Base-by-base conservation (phyloP, 768 basidiomycete genomes). In the Fomitopsis pulvina region DNA sequence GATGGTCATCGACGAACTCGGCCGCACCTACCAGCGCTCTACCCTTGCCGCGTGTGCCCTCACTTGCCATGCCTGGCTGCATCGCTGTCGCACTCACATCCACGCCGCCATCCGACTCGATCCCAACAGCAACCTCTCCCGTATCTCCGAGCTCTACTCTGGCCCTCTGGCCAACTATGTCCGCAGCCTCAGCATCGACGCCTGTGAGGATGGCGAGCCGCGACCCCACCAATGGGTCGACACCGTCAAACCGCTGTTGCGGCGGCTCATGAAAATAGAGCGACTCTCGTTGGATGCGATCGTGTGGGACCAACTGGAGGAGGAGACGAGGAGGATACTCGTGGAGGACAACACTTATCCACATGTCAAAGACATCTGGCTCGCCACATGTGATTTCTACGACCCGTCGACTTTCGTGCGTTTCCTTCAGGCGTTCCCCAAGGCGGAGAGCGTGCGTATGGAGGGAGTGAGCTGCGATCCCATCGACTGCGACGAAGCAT, bases 161-260 rank as follows among this genome's bases (percentile, higher is more conserved):
- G 11, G 18, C 26, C 7, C 21, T 20, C 47, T 48, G 24, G 47
- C 47, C 16, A 38, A 40, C 3, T 40, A 40, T 25, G 38, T 48
- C 5, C 47, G 38, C 14, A 39, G 47, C 38, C 47, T 48, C 8
- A 48, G 47, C 47, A 48, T 48, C 28, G 47, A 48, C 25, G 47
- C 38, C 24, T 48, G 37, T 26, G 47, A 14, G 37, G 38, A 38
- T 14, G 47, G 38, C 18, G 20, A 34, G 37, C 47, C 47, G 3
- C 21, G 21, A 4, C 37, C 30, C 12, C 47, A 48, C 38, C 34
- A 20, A 12, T 48, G 47, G 47, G 3, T 48, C 18, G 32, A 48
- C 38, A 29, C n/a, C 3, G 38, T 32, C 3, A 11, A 24, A 32
- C 37, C 34, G 6, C 27, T 48, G 21, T 25, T 48, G 16, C 4